Percentiles rank a stretch among this genome's conserved stretches.
These are phyloP conservation scores for Aspergillus bombycis DNA, from an alignment of 2,329 filamentous ascomycete species.

Conservation along the genomic window DNA sequence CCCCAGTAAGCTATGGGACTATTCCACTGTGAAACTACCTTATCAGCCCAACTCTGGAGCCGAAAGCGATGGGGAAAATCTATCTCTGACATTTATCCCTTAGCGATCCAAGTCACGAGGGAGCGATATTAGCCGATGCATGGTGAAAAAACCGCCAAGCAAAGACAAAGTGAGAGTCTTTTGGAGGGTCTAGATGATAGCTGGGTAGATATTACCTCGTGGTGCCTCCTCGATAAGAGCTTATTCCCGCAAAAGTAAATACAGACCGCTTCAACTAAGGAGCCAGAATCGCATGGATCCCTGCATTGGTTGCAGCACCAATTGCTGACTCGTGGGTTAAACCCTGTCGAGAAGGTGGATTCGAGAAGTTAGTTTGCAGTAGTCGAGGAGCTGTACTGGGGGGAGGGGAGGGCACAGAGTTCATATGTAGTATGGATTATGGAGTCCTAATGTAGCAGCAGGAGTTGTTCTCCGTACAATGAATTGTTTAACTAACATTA, in stretches of 20 bases:
- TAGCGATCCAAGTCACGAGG: background rate
- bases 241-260: background rate
- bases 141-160: background rate
- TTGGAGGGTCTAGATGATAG: background rate
- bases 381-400: background rate
- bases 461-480: background rate
- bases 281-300: background rate
- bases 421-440: background rate
- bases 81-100: background rate
- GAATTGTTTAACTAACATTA: background rate
- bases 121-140: background rate
- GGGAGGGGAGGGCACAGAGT: background rate
- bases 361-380: background rate
- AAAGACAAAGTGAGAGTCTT: background rate
- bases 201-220: background rate
- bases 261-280: background rate
- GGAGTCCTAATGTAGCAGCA: background rate
- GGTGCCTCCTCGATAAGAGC: background rate
- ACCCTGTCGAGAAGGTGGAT: background rate
- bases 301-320: conserved; percentile 2
- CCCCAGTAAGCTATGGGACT: background rate
- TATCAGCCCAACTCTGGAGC: background rate
- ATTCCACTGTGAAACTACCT: background rate
- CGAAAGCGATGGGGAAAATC: background rate
- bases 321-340: background rate